These are phyloP conservation scores for Debaryomyces sp. DNA, from an alignment of 1,139 yeast genomes.

Conservation along the genomic window DNA sequence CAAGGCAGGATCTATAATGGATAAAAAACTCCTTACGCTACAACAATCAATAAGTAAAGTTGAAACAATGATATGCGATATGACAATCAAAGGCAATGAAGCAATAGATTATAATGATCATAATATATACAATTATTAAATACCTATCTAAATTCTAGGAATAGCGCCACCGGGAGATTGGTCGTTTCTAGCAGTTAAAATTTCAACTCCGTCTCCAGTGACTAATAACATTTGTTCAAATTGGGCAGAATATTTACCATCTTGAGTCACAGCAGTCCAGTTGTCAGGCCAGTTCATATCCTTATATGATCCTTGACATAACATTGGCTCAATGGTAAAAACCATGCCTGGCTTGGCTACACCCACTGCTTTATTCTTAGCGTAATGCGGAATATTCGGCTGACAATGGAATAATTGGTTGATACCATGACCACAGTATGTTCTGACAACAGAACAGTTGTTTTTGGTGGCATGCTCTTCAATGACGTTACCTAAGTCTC, in stretches of 20 bases:
- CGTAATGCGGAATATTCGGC: slow-evolving; percentile 94
- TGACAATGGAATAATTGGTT: slow-evolving; percentile 87
- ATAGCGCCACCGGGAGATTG: slow-evolving; percentile 89
- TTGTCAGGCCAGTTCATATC: slow-evolving; percentile 96
- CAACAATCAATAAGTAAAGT: slow-evolving; percentile 29
- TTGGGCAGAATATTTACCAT: slow-evolving; percentile 89
- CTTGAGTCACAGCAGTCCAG: slow-evolving; percentile 93
- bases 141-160: slow-evolving; percentile 43
- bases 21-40: slow-evolving; percentile 30
- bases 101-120: slow-evolving; percentile 6
- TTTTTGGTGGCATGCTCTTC: slow-evolving; percentile 84
- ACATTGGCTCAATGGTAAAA: slow-evolving; percentile 98
- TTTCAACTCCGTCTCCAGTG: slow-evolving; percentile 93
- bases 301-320: slow-evolving; percentile 80
- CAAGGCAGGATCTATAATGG: slow-evolving; percentile 20
- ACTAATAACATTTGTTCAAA: slow-evolving; percentile 92
- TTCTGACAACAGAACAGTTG: slow-evolving; percentile 82
- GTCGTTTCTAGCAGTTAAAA: slow-evolving; percentile 78
- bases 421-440: slow-evolving; percentile 95
- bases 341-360: slow-evolving; percentile 95
- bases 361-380: slow-evolving; percentile 91
- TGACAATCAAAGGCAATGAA: slow-evolving; percentile 25
- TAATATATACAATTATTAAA: slow-evolving; percentile 5
- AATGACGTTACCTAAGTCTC: slow-evolving; percentile 85
- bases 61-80: slow-evolving; percentile 28